Evolutionary conservation across 176 grass and related monocot species (phyloP), one percentile per base, ranked within the genome.

Genomic region (Triticum timopheevii): DNA sequence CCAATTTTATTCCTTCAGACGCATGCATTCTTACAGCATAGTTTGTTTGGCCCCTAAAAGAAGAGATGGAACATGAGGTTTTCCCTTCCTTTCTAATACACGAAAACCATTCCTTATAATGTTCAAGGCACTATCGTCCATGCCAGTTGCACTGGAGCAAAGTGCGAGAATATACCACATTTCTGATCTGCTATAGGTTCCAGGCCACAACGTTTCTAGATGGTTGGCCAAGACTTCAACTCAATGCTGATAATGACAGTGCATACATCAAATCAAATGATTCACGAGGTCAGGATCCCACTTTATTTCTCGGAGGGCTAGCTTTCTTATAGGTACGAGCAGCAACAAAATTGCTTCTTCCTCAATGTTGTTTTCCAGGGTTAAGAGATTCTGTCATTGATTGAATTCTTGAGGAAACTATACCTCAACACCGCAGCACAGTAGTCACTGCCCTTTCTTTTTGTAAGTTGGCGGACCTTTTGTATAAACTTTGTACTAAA

Each of bases 221-320:
- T 98, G 86, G 78, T 77, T 88, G 6, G 91, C 85, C 85, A 98
- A 95, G 75, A 95, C 35, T 79, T 93, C 78, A 77, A 89, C 67
- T 98, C 30, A 31, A 31, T 31, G 30, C 30, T 31, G 93, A 91
- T 83, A 95, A 80, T 75, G 93, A 92, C 24, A 95, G 83, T 39
- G 91, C 87, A 80, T 87, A 90, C 69, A 52, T 52, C 49, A 52
- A 52, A 82, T 93, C 59, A 98, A 86, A 98, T 98, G 91, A 40
- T 93, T 93, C 85, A 95, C 87, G 42, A 98, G 87, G 68, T 95
- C 93, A 56, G 87, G 80, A 80, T 95, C 95, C 89, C 86, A 98
- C 38, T 79, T 89, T 90, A 90, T 95, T 92, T 92, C 91, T 85
- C 87, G 79, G 25, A 90, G 82, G 61, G 85, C 65, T 49, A 95